Conservation (phyloP, 768 basidiomycete species). For the Leccinum barrowsii region DNA sequence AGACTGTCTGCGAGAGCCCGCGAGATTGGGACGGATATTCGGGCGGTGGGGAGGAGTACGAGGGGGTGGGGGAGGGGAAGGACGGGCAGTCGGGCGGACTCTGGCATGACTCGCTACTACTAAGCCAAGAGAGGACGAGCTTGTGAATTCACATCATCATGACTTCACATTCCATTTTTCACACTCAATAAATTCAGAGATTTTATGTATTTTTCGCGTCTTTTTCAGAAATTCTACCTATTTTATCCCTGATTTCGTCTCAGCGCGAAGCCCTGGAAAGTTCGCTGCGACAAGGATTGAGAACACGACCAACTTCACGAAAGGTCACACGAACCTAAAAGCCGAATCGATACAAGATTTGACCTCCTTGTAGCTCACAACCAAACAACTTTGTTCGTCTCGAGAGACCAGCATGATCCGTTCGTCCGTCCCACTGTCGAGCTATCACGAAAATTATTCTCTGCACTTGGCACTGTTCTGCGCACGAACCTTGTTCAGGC, state of each 20-base stretch:
- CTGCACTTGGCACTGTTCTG: neutral
- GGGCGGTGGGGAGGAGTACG: constrained; percentile 70
- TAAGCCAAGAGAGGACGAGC: neutral
- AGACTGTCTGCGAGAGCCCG: constrained; percentile 60
- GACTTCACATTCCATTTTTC: neutral
- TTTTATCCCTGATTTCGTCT: constrained; percentile 38
- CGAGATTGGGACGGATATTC: constrained; percentile 65
- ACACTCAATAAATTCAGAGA: neutral
- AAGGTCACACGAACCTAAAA: constrained; percentile 56
- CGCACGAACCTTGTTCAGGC: constrained; percentile 81
- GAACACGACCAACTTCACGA: neutral
- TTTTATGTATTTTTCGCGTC: constrained; percentile 49
- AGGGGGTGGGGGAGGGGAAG: constrained; percentile 68
- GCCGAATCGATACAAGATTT: constrained; percentile 81
- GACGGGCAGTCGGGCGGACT: constrained; percentile 52
- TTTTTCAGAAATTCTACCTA: constrained; percentile 68
- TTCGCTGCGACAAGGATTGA: constrained; percentile 38
- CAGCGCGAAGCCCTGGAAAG: constrained; percentile 32
- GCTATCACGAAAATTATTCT: constrained; percentile 38
- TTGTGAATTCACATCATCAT: neutral
- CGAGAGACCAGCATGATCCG: constrained; percentile 91
- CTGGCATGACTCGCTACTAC: constrained; percentile 14
- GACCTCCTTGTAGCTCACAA: constrained; percentile 90
- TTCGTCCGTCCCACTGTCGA: constrained; percentile 93
- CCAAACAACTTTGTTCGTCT: constrained; percentile 94